phyloP scores from a whole-genome alignment of 106 monocot species.

The Dendrobium officinale region DNA sequence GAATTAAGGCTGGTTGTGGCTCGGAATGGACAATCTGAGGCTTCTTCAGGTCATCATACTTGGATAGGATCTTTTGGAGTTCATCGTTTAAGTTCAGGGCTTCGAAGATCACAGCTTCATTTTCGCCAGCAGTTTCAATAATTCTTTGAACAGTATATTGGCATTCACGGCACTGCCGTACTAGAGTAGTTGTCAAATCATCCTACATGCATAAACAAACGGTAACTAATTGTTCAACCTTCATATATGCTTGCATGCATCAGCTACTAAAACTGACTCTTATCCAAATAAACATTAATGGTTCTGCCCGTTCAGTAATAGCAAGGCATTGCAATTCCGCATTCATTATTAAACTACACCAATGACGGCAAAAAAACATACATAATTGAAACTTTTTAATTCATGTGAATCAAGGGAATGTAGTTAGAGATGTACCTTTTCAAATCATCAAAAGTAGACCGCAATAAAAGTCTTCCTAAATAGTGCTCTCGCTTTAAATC shows the following conservation, averaged over 20 bases:
- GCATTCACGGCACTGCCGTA: constrained; percentile 43
- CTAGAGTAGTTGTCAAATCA: constrained; percentile 41
- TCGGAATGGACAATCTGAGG: constrained; percentile 35
- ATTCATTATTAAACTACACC: too few relatives aligned
- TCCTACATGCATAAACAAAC: constrained; percentile 20
- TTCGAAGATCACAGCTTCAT: constrained; percentile 41
- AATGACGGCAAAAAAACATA: too few relatives aligned
- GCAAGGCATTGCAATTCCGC: too few relatives aligned
- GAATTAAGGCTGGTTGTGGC: constrained; percentile 72
- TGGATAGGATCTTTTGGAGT: constrained; percentile 35
- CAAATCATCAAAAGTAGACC: too few relatives aligned
- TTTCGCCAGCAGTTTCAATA: constrained; percentile 37
- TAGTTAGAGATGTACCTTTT: too few relatives aligned
- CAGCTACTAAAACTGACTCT: not conserved
- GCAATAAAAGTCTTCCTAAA: too few relatives aligned
- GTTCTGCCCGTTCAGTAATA: too few relatives aligned
- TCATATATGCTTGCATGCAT: not conserved
- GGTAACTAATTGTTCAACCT: not conserved
- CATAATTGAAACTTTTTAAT: too few relatives aligned
- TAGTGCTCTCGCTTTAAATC: too few relatives aligned
- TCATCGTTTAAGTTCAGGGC: constrained; percentile 51
- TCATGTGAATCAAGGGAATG: too few relatives aligned
- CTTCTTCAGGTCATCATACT: constrained; percentile 39
- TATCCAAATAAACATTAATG: not conserved
- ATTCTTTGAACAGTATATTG: constrained; percentile 40